Base-by-base conservation (phyloP, 768 basidiomycete species). In the Termitomyces sp. region DNA sequence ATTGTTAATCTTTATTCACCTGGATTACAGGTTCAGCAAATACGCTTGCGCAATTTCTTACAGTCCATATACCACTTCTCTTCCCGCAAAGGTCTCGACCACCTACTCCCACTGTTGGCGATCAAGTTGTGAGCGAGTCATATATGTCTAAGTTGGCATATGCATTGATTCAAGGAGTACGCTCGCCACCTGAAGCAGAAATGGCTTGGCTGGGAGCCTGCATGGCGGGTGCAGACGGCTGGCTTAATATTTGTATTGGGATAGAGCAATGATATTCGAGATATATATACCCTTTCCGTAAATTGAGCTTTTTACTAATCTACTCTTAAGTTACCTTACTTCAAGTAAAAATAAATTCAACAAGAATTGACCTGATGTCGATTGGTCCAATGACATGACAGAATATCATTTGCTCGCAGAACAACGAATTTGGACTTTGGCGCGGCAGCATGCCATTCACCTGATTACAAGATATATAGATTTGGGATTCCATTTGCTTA, bases 161-260 rank as follows among this genome's bases (percentile, higher is more conserved):
- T 65, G 83, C 89, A 0, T 72, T 97, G 49, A 77, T 95, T 13
- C 96, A 98, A 69, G 96, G 97, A 13, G 86, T 98, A 20, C 72
- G 81, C 3, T 73, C 88, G 1, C 97, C 96, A 1, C 78, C 84
- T 8, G 94, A 97, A 33, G 81, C 93, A 6, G 96, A 98, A 68
- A 79, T 98, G 73, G 93, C 89, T 5, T 97, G 96, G 95, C 71
- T 98, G n/a, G 90, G 93, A 11, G 88, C 91, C 20, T 94, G 93
- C 66, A 76, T 98, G 73, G 85, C 88, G 13, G 95, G 94, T 8
- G 93, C 94, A 13, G 97, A 98, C 67, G 97, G 97, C 6, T 98
- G 95, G 95, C 80, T 96, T 31, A 90, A 91, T 69, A 79, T 98
- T 55, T 95, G 93, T 68, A 76, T 97, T 31, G 91, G 89, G 16